Evolutionary conservation across 2,329 filamentous ascomycete genomes (phyloP).

Genomic region (Paraphaeosphaeria sporulosa): DNA sequence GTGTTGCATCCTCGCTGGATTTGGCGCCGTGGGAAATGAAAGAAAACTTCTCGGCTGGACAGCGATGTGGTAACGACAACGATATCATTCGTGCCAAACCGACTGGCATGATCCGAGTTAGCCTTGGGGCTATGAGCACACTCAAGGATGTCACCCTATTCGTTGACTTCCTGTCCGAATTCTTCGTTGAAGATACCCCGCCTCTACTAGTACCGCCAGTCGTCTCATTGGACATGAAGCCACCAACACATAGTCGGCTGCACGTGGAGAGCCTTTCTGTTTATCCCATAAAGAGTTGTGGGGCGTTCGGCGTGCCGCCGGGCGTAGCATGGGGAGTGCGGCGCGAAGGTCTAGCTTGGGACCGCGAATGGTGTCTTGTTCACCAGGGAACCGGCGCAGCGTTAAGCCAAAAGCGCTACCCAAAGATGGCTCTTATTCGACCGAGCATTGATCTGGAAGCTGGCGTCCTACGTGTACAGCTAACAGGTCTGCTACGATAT

Average conservation of each 20-base stretch:
- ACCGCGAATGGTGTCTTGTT: slow-evolving; percentile 94
- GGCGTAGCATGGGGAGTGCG: slow-evolving; percentile 76
- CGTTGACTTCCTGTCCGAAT: slow-evolving; percentile 68
- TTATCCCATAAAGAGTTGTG: slow-evolving; percentile 95
- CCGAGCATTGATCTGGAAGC: slow-evolving; percentile 75
- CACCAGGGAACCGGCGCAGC: slow-evolving; percentile 85
- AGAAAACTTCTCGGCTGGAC: slow-evolving; percentile 82
- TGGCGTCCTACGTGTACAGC: slow-evolving; percentile 70
- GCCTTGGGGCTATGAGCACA: slow-evolving; percentile 90
- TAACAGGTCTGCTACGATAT: slow-evolving; percentile 50
- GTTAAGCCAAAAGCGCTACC: slow-evolving; percentile 87
- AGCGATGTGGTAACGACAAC: slow-evolving; percentile 82
- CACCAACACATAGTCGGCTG: slow-evolving; percentile 41
- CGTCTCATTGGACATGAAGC: slow-evolving; percentile 27
- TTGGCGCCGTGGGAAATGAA: slow-evolving; percentile 83
- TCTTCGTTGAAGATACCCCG: slow-evolving; percentile 49
- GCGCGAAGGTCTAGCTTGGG: slow-evolving; percentile 87
- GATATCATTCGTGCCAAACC: slow-evolving; percentile 86
- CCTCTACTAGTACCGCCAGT: slow-evolving; percentile 27
- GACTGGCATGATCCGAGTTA: slow-evolving; percentile 84
- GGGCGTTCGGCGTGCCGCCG: slow-evolving; percentile 74
- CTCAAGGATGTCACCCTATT: slow-evolving; percentile 76
- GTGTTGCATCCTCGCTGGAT: slow-evolving; percentile 75
- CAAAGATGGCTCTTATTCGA: slow-evolving; percentile 83
- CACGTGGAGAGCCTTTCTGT: slow-evolving; percentile 63